Evolutionary conservation across 2,329 filamentous ascomycete species (phyloP), one percentile per base, ranked within the genome.

Genomic region (Dactylellina cionopaga): DNA sequence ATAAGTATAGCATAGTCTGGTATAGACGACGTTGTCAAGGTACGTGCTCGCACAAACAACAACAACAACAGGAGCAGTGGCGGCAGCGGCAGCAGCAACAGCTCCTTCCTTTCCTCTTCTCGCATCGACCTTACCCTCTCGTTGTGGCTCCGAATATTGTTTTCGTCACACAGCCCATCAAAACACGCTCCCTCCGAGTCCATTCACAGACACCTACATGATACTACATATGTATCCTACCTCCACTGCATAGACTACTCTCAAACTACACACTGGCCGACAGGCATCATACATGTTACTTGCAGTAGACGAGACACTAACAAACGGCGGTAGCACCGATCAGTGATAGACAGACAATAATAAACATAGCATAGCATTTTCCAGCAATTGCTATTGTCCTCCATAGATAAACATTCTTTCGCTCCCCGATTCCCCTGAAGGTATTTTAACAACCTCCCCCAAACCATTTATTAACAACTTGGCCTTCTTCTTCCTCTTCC

Each of bases 281-380:
- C 39, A 55, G 24, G 51, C 51, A 55, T 55, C 17, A n/a, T n/a
- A n/a, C n/a, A n/a, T n/a, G n/a, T n/a, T n/a, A 6, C 13, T 19
- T 66, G 62, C 62, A 56, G 65, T 69, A 55, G 65, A 60, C 65
- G 55, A 70, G 55, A 70, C 65, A 56, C 65, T 70, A 70, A 63
- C 39, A 56, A 37, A 62, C 49, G 27, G 56, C 56, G 55, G 65
- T 70, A 70, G 65, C 65, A 70, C 65, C 65, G 49, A 70, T 70
- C 55, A 54, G 65, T 63, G 29, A 37, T 70, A 70, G 65, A 33
- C 49, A 51, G 58, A 66, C 49, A 66, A 66, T 43, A 56, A 66
- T 43, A 49, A 51, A 46, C 51, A 31, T 43, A 24, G n/a, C n/a
- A n/a, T n/a, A n/a, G n/a, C 47, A 31, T 47, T 31, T 5, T 22